Evolutionary conservation across 73 alveolate genomes (phyloP), one percentile per base, ranked within the genome.

Genomic region (Paramecium octaurelia): DNA sequence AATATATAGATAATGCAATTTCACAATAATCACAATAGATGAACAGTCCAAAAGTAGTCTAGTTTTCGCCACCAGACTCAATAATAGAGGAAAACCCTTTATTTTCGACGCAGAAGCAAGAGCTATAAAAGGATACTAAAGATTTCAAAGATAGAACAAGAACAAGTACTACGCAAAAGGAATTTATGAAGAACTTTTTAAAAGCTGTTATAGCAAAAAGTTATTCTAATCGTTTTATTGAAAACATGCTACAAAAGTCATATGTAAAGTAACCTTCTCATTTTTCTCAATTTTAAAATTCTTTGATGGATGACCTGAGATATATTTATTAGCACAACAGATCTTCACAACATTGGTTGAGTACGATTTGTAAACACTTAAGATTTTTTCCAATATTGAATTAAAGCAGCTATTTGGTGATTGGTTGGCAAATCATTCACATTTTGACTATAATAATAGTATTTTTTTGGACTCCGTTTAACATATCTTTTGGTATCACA

Each of bases 381-480:
- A 73, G 46, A 73, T 73, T 73, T 35, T 43, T 80, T 10, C 75
- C 91, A 42, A 42, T 80, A n/a, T 31, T 80, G 2, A 76, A 80
- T 80, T 80, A 80, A 80, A 80, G 91, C 46, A 42, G 76, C n/a
- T 44, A 31, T 29, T 14, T 80, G 11, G 91, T 80, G 6, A 80
- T 80, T 4, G 70, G 70, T 11, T 80, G 91, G 91, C 1, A 80
- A 46, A 80, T 80, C 1, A 11, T 80, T 11, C 76, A 80, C 16
- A 80, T 80, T 3, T 35, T 48, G 18, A 80, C 91, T 0, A 80
- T 80, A 21, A 31, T 80, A 0, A 27, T 35, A 80, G 57, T 80
- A 42, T 44, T 80, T 34, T 80, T 80, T 80, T 80, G 91, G 91
- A 48, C 75, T 42, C 91, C 91, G 2, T 80, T 80, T 43, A 80